Evolutionary conservation across 169 alveolate genomes (phyloP), one percentile per base, ranked within the genome.

Genomic region (Fabrea salina): DNA sequence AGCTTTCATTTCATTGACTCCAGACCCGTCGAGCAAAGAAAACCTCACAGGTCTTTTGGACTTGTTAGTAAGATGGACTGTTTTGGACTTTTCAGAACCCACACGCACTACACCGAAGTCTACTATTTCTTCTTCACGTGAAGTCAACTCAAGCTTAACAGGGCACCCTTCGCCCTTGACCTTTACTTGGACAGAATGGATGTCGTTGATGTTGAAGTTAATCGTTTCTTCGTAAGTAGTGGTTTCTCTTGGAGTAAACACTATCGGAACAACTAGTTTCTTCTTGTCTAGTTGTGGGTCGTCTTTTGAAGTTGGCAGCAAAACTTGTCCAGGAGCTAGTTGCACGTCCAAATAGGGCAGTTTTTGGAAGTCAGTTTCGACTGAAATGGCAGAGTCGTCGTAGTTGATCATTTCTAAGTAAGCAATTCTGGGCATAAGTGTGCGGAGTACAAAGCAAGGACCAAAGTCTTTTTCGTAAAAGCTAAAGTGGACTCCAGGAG

Each of bases 161-260:
- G 98, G 98, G 39, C 87, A 87, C 11, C 98, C 98, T 82, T 93
- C 97, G 33, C 98, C 98, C 6, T 89, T 86, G 22, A 93, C 86
- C 68, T 82, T 89, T 6, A 94, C 96, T 67, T 91, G 96, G 6
- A 90, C 84, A 37, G 89, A 92, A 75, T 89, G 85, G 40, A 92
- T 79, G 53, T 91, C 93, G 83, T 94, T 94, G 80, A 93, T 87
- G 56, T 94, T 95, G 77, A 96, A 96, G 25, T 89, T 91, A 30
- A 96, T 89, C 35, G 92, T 88, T 56, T 93, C 97, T 74, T 85
- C 81, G 81, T 94, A 94, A 50, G 85, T 86, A 49, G 77, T 87
- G 53, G 88, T 82, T 64, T 94, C 97, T 80, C 96, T 86, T n/a
- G 98, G 98, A 37, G 93, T 90, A 79, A 96, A 94, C 13, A 91